A percentile compares a stretch with the other conserved stretches of the same genome.
These are phyloP conservation scores for Tulasnella sp. DNA, from an alignment of 768 basidiomycete genomes.

Conservation along the genomic window DNA sequence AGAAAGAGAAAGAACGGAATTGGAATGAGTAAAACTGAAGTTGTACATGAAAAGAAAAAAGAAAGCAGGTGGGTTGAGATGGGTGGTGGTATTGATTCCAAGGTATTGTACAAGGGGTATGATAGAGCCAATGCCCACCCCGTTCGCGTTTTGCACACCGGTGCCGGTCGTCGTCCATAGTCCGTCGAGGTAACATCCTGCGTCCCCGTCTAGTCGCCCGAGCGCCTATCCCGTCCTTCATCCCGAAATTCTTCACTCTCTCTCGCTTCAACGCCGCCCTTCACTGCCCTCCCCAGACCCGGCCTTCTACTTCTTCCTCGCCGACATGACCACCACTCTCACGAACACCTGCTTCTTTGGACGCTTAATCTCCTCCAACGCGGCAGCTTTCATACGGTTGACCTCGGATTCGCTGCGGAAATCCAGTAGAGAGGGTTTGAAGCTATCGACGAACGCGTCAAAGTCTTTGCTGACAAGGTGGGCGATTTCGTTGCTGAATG, in stretches of 20 bases:
- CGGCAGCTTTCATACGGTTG: neutral
- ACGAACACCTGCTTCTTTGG: slow-evolving; percentile 11
- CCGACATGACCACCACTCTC: slow-evolving; percentile 6
- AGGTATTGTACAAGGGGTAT: neutral
- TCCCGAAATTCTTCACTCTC: too few species aligned
- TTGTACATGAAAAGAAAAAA: neutral
- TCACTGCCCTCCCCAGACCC: too few species aligned
- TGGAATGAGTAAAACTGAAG: neutral
- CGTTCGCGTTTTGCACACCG: neutral
- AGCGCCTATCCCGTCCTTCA: neutral
- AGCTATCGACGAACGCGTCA: slow-evolving; percentile 9
- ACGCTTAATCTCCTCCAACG: neutral
- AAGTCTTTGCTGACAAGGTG: slow-evolving; percentile 4
- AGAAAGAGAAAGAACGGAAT: neutral
- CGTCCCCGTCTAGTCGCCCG: neutral
- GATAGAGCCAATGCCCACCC: neutral
- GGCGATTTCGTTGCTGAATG: slow-evolving; percentile 19
- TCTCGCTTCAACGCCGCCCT: too few species aligned
- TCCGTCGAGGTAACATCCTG: too few species aligned
- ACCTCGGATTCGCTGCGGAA: neutral
- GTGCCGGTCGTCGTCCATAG: neutral
- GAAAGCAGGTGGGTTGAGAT: neutral
- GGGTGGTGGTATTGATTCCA: slow-evolving; percentile 3
- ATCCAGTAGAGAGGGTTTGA: slow-evolving; percentile 8
- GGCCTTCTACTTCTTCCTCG: neutral